phyloP scores from a whole-genome alignment of 2,329 filamentous ascomycete species.

The Clonostachys chloroleuca region DNA sequence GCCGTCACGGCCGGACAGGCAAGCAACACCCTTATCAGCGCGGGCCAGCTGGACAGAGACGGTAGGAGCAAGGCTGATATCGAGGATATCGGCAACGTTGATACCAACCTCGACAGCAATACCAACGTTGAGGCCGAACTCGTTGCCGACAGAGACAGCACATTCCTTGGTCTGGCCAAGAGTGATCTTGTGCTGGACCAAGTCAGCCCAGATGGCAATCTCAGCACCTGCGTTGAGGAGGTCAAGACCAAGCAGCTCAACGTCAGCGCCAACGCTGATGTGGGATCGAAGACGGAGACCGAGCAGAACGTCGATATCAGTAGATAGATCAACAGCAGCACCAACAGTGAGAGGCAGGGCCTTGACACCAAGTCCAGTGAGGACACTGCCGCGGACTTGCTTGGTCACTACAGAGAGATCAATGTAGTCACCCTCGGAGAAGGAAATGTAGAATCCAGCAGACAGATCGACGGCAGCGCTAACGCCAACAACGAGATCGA shows the following conservation, averaged over 20 bases:
- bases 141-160: constrained; percentile 17
- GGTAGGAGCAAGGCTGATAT: constrained; percentile 30
- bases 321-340: constrained; percentile 22
- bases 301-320: constrained; percentile 40
- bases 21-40: constrained; percentile 8
- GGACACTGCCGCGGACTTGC: constrained; percentile 29
- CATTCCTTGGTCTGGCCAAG: constrained; percentile 29
- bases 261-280: constrained; percentile 29
- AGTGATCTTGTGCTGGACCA: constrained; percentile 46
- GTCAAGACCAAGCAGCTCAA: constrained; percentile 14
- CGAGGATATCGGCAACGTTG: constrained; percentile 20
- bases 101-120: constrained; percentile 12
- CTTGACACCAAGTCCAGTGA: constrained; percentile 21
- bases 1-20: constrained; percentile 10
- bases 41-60: constrained; percentile 29
- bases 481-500: constrained; percentile 47
- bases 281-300: constrained; percentile 45
- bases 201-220: constrained; percentile 41
- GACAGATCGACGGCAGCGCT: constrained; percentile 44
- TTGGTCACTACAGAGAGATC: constrained; percentile 36
- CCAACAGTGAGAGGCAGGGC: constrained; percentile 14
- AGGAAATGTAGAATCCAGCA: constrained; percentile 38
- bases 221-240: constrained; percentile 34
- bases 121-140: constrained; percentile 13
- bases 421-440: constrained; percentile 37